Evolutionary conservation across 192 early-diverging fungal genomes (phyloP), one percentile per base, ranked within the genome.

Genomic region (Geosiphon pyriformis): DNA sequence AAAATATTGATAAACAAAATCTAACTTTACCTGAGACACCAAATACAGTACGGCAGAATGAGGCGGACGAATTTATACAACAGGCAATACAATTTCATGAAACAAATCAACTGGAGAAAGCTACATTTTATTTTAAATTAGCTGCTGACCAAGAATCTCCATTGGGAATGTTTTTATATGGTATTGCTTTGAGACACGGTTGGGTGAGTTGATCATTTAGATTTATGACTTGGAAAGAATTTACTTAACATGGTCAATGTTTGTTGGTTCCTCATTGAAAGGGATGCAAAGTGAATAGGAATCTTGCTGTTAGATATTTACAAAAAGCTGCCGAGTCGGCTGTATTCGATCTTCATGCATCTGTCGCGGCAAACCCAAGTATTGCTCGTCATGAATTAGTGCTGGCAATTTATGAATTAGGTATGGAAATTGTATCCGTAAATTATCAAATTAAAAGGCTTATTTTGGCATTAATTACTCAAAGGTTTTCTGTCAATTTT

Each of bases 401-500:
- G 7, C 86, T 92, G 80, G 90, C 91, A 4, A 85, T 92, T 57
- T 90, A 90, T 59, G 91, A 92, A 73, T 73, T 92, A 8, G 90
- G 88, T 4, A 82, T n/a, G 17, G 17, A 31, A 56, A 17, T 10
- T 12, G 11, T n/a, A n/a, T n/a, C n/a, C n/a, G 11, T 2, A 11
- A 56, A 31, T 27, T 2, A 56, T 3, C 15, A 30, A 32, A 18
- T n/a, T 30, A 18, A 30, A 4, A 30, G 31, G 12, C n/a, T 10
- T 30, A 18, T 56, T 31, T 25, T 56, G 10, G 25, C 30, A 29
- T 54, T 26, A 12, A 0, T 22, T 29, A 50, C 18, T 20, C 18
- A 6, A 50, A 1, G 2, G 3, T 1, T 46, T 46, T 46, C 17
- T 46, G 17, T 46, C 6, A 6, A 10, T 17, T 46, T 46, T 17